phyloP scores from a whole-genome alignment of 169 alveolate genomes.

The Plasmodium gonderi region DNA sequence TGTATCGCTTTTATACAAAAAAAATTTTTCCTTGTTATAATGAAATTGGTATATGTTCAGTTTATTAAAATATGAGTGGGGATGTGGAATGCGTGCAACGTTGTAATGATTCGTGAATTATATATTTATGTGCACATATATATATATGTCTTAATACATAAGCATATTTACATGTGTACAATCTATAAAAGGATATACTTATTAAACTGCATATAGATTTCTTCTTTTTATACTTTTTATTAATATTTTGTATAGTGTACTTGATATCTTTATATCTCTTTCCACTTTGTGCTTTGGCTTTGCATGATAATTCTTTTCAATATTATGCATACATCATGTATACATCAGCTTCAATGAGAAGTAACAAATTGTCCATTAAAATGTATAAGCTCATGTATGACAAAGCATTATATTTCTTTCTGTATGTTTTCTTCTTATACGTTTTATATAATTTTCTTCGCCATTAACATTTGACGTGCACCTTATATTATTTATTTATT shows the following conservation, averaged over 20 bases:
- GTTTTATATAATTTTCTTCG: not conserved
- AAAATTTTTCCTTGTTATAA: not conserved
- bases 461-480: not conserved
- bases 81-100: not conserved
- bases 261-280: not conserved
- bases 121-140: not conserved
- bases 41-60: not conserved
- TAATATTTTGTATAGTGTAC: not conserved
- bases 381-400: not conserved
- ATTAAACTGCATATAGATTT: not conserved
- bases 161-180: not conserved
- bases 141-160: not conserved
- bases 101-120: not conserved
- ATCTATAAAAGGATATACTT: not conserved
- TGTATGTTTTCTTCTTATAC: not conserved
- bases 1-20: not conserved
- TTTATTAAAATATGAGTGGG: not conserved
- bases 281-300: not conserved
- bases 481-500: not conserved
- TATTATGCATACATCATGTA: not conserved
- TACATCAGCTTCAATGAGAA: not conserved
- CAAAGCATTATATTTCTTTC: not conserved
- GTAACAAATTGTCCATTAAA: not conserved
- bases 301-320: not conserved
- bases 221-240: not conserved